These are phyloP conservation scores for Tricholoma furcatifolium DNA, from an alignment of 768 basidiomycete genomes.

Conservation along the genomic window DNA sequence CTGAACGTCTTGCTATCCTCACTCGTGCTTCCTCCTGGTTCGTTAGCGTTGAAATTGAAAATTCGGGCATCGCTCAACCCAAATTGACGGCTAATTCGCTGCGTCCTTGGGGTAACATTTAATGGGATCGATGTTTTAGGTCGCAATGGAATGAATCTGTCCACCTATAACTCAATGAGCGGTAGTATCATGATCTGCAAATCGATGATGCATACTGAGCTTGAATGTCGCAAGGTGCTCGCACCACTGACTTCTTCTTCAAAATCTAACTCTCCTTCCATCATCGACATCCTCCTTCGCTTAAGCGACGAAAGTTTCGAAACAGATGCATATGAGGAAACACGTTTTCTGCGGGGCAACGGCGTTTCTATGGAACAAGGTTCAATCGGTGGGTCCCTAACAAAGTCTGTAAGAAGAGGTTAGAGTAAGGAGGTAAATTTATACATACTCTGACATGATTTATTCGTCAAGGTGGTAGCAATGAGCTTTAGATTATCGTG, in stretches of 20 bases:
- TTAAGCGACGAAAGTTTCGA: constrained; percentile 42
- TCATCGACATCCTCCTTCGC: constrained; percentile 39
- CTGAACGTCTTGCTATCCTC: constrained; percentile 40
- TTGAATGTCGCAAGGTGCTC: constrained; percentile 10
- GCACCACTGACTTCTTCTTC: constrained; percentile 13
- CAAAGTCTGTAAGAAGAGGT: not conserved
- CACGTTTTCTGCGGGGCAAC: constrained; percentile 28
- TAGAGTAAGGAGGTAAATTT: not conserved
- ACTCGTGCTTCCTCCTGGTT: constrained; percentile 18
- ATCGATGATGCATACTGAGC: constrained; percentile 13
- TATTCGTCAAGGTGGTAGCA: not conserved
- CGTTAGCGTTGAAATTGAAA: constrained; percentile 47
- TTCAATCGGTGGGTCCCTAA: constrained; percentile 1
- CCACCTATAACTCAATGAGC: constrained; percentile 37
- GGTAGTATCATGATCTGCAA: not conserved
- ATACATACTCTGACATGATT: constrained; percentile 5
- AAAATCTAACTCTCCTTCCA: constrained; percentile 37
- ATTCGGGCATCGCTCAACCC: constrained; percentile 58
- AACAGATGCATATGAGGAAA: constrained; percentile 34
- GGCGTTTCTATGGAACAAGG: constrained; percentile 18
- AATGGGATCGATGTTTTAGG: constrained; percentile 53
- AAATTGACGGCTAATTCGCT: constrained; percentile 60
- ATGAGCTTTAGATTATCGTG: too few relatives aligned
- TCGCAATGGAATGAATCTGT: constrained; percentile 59
- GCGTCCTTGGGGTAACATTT: constrained; percentile 64